These are phyloP conservation scores for Endothia cerciana DNA, from an alignment of 2,329 filamentous ascomycete genomes.

Conservation along the genomic window DNA sequence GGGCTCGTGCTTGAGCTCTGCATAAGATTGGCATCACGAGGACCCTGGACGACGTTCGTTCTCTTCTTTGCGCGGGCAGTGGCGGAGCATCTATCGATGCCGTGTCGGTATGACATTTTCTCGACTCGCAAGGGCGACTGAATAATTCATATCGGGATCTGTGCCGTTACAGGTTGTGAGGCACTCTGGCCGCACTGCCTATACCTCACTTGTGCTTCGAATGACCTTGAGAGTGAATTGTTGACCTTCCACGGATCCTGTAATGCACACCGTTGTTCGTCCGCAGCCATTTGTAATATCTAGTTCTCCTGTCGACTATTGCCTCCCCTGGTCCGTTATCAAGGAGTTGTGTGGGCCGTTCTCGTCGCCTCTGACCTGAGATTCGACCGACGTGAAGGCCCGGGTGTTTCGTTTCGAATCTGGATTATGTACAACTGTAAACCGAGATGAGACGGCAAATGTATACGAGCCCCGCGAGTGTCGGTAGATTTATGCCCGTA, in stretches of 20 bases:
- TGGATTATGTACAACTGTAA: neutral
- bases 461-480: neutral
- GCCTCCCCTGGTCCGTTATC: neutral
- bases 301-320: neutral
- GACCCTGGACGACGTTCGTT: conserved; percentile 16
- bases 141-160: conserved; percentile 9
- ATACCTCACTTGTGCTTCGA: conserved; percentile 1
- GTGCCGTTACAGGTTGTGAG: conserved; percentile 12
- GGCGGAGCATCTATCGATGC: conserved; percentile 17
- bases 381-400: conserved; percentile 1
- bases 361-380: neutral
- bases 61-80: conserved; percentile 19
- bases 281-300: neutral
- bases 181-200: conserved; percentile 16
- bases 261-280: neutral
- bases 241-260: neutral
- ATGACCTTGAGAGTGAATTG: neutral
- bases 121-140: conserved; percentile 12
- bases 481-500: neutral
- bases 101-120: conserved; percentile 7
- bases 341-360: conserved; percentile 4
- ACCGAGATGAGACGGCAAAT: conserved; percentile 7
- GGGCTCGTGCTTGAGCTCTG: conserved; percentile 22
- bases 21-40: conserved; percentile 24
- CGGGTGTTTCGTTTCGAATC: conserved; percentile 9